phyloP scores from a whole-genome alignment of 805 yeast species.

The Saccharomycopsis olivae region DNA sequence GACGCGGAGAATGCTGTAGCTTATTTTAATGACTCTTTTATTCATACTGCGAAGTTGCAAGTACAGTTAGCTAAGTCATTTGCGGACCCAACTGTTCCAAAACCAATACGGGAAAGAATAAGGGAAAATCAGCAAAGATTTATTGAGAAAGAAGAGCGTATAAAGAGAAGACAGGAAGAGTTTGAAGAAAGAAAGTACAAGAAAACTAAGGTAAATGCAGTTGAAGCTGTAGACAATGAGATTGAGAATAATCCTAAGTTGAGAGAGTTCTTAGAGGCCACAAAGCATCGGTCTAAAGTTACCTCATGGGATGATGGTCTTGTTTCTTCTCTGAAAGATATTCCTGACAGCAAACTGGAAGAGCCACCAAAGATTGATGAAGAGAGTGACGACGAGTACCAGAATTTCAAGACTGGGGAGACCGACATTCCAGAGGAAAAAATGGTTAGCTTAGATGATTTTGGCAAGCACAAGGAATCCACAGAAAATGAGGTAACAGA shows the following conservation, averaged over 20 bases:
- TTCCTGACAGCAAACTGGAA: conserved; percentile 3
- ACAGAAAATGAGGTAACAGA: conserved; percentile 7
- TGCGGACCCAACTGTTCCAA: conserved; percentile 73
- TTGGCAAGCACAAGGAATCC: conserved; percentile 13
- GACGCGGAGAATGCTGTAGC: conserved; percentile 75
- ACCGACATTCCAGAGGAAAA: conserved; percentile 31
- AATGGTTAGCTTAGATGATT: conserved; percentile 34
- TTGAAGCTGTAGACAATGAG: conserved; percentile 41
- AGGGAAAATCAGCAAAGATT: conserved; percentile 39
- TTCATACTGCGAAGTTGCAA: conserved; percentile 71
- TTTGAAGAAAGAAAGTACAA: conserved; percentile 26
- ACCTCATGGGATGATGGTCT: conserved; percentile 63
- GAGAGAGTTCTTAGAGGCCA: conserved; percentile 71
- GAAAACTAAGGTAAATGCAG: conserved; percentile 18
- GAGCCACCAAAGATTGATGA: not conserved
- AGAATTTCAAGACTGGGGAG: conserved; percentile 23
- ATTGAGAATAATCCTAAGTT: conserved; percentile 57
- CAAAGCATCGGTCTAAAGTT: conserved; percentile 63
- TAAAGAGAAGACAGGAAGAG: conserved; percentile 32
- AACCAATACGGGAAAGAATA: conserved; percentile 45
- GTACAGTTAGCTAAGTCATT: conserved; percentile 80
- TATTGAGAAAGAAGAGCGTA: conserved; percentile 37
- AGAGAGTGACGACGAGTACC: conserved; percentile 34
- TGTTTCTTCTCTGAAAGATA: conserved; percentile 29
- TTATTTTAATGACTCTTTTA: conserved; percentile 66